Evolutionary conservation across 2,329 filamentous ascomycete species (phyloP).

Genomic region (Teratosphaeria viscida): DNA sequence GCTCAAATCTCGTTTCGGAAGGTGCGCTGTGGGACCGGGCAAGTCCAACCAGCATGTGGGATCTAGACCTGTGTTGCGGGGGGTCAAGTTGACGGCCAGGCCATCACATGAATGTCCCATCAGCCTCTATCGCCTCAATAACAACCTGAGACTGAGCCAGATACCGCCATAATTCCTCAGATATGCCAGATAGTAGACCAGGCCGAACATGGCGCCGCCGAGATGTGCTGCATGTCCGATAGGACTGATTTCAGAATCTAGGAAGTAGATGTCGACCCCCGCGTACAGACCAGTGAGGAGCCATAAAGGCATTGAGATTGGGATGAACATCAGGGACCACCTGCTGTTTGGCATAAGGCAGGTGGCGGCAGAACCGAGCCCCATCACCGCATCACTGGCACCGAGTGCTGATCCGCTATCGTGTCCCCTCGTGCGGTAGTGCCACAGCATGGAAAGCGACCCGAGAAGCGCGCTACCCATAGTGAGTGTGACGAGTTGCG

Average conservation of each 20-base stretch:
- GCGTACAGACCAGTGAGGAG: slow-evolving; percentile 26
- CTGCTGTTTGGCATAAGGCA: slow-evolving; percentile 26
- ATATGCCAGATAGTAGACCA: slow-evolving; percentile 18
- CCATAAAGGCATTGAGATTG: slow-evolving; percentile 31
- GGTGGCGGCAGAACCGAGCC: slow-evolving; percentile 29
- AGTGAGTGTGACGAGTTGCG: slow-evolving; percentile 14
- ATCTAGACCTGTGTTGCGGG: not conserved
- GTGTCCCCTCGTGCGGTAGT: slow-evolving; percentile 2
- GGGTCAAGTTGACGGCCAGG: not conserved
- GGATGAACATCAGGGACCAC: slow-evolving; percentile 28
- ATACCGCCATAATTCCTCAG: slow-evolving; percentile 18
- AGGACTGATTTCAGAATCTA: slow-evolving; percentile 20
- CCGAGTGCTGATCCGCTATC: slow-evolving; percentile 18
- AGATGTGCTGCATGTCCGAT: slow-evolving; percentile 36
- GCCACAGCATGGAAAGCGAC: slow-evolving; percentile 13
- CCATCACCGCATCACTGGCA: slow-evolving; percentile 34
- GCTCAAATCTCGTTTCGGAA: not conserved
- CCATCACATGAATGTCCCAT: not conserved
- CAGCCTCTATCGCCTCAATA: not conserved
- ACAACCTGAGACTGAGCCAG: not conserved
- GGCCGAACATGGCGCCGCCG: slow-evolving; percentile 33
- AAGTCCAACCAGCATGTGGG: not conserved
- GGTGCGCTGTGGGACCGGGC: not conserved
- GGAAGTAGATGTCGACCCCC: slow-evolving; percentile 28
- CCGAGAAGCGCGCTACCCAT: slow-evolving; percentile 19